phyloP scores from a whole-genome alignment of 805 yeast species.

The Wickerhamomyces strasburgensis region DNA sequence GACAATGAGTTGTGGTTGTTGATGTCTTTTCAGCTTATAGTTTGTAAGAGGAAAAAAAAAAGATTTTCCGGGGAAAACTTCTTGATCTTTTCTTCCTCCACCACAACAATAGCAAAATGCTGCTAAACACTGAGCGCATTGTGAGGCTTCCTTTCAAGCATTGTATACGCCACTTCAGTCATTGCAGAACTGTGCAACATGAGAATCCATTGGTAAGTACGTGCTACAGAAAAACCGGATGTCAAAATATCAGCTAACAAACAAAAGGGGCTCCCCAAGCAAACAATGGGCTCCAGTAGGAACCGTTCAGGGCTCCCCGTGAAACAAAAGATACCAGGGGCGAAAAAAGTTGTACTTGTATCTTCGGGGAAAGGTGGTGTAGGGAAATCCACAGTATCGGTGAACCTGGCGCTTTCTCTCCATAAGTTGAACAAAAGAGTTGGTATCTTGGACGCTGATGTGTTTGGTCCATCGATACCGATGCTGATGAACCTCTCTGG shows the following conservation, averaged over 20 bases:
- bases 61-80: too few species aligned
- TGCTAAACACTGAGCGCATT: too few species aligned
- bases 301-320: constrained; percentile 51
- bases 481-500: constrained; percentile 62
- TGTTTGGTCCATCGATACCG: constrained; percentile 84
- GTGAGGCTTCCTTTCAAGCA: too few species aligned
- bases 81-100: too few species aligned
- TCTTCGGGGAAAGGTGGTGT: constrained; percentile 82
- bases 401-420: constrained; percentile 63
- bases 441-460: constrained; percentile 74
- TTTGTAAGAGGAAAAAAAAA: too few species aligned
- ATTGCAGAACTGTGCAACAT: constrained; percentile 25
- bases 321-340: constrained; percentile 53
- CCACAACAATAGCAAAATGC: too few species aligned
- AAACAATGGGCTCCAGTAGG: constrained; percentile 19
- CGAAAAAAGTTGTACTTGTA: constrained; percentile 58
- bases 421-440: constrained; percentile 47
- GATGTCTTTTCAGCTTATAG: too few species aligned
- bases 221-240: too few species aligned
- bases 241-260: too few species aligned
- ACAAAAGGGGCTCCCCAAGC: constrained; percentile 23
- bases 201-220: constrained; percentile 51
- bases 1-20: too few species aligned
- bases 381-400: constrained; percentile 73
- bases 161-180: constrained; percentile 1